Evolutionary conservation across 306 rosid genomes (phyloP), one percentile per base, ranked within the genome.

Genomic region (Pyrus communis): DNA sequence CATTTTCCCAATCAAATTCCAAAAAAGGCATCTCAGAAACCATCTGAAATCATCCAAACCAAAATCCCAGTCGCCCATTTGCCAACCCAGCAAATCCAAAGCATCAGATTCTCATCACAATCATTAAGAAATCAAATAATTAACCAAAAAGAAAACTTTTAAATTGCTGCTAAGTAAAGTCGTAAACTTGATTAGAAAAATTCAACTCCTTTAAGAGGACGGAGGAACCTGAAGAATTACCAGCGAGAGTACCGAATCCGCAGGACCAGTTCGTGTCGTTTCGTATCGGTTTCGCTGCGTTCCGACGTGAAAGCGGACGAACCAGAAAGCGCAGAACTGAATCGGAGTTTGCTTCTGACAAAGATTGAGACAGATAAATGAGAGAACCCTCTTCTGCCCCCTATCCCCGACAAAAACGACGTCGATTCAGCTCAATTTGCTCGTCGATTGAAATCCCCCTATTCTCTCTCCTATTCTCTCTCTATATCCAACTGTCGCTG

Each of bases 391-490:
- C 55, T 30, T 19, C 75, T 14, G 19, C 19, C 54, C 45, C 7
- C 22, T 25, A 21, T 19, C 9, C 43, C 64, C 78, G 28, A 70
- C 18, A 54, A 73, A 49, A 70, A 71, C 79, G 83, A 79, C 78
- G 69, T 61, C 78, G 87, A 87, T 69, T 90, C 84, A 81, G 84
- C 67, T 68, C 78, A 67, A 80, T 60, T 71, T 38, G 73, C 31
- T 54, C 63, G 70, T 77, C 74, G 69, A 80, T 71, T 58, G 72
- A 57, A 51, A 70, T 55, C 35, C 64, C 51, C 69, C 28, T n/a
- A 64, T 74, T 76, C 71, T 64, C 17, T 59, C 63, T 74, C 75
- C 33, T 74, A 73, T 17, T 59, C 63, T 67, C 73, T 71, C 67
- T 75, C 80, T 83, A 57, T 70, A 74, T 75, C 84, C 79, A 49